A percentile compares a stretch with the other conserved stretches of the same genome.
Conservation (phyloP, 2,329 filamentous ascomycete genomes). For the Aspergillus arachidicola region DNA sequence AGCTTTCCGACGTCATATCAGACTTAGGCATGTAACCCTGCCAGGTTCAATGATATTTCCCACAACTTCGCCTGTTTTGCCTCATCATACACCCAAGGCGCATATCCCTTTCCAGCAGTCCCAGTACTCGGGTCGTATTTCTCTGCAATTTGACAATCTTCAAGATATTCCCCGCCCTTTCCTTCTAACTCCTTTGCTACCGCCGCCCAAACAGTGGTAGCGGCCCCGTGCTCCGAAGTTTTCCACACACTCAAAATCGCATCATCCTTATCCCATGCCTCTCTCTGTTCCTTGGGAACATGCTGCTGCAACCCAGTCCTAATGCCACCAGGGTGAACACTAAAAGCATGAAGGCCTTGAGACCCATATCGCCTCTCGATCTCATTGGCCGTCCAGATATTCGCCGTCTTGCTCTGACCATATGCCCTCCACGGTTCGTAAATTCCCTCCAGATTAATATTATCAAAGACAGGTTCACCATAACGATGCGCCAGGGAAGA, state of each 20-base stretch:
- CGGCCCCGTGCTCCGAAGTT: conserved; percentile 26
- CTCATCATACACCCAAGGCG: conserved; percentile 16
- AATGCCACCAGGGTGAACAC: conserved; percentile 49
- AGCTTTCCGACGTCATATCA: background rate
- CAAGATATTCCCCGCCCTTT: conserved; percentile 30
- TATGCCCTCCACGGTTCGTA: conserved; percentile 48
- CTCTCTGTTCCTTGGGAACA: conserved; percentile 6
- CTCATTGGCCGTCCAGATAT: conserved; percentile 55
- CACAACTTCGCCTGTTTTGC: conserved; percentile 14
- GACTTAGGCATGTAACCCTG: background rate
- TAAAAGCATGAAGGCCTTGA: conserved; percentile 48
- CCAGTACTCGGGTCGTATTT: background rate
- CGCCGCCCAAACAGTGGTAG: conserved; percentile 33
- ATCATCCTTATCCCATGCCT: background rate
- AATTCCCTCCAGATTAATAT: conserved; percentile 42
- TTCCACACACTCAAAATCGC: conserved; percentile 6
- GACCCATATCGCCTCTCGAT: conserved; percentile 54
- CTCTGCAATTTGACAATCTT: conserved; percentile 24
- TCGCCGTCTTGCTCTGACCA: conserved; percentile 55
- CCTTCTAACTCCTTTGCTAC: conserved; percentile 29
- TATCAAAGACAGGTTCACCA: conserved; percentile 35
- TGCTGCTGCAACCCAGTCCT: conserved; percentile 10
- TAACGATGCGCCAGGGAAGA: conserved; percentile 49
- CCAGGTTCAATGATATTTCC: conserved; percentile 7
- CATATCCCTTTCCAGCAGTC: conserved; percentile 17